These are phyloP conservation scores for Hyphodiscus sp. DNA, from an alignment of 2,329 filamentous ascomycete genomes.

Conservation along the genomic window DNA sequence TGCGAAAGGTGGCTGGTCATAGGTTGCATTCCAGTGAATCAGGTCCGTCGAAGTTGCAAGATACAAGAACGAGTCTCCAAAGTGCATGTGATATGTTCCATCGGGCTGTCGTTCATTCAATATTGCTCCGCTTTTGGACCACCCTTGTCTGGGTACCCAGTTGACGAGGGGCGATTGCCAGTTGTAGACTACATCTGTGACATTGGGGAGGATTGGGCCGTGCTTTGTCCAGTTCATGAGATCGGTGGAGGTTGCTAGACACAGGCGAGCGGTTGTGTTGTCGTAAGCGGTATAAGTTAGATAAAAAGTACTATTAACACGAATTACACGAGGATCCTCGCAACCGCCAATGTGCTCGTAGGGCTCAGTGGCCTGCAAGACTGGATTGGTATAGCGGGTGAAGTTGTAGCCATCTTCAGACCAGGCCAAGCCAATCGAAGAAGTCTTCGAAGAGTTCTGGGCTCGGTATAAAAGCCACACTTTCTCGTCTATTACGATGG, in stretches of 20 bases:
- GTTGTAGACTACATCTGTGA: slow-evolving; percentile 18
- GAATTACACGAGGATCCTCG: slow-evolving; percentile 33
- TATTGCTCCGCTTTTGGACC: slow-evolving; percentile 27
- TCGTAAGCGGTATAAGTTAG: slow-evolving; percentile 34
- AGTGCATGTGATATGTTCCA: slow-evolving; percentile 31
- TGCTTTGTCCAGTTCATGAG: slow-evolving; percentile 32
- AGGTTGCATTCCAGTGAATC: no score
- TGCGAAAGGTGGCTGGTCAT: no score
- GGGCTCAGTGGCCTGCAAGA: slow-evolving; percentile 29
- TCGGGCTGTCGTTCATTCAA: slow-evolving; percentile 26
- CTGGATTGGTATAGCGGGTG: slow-evolving; percentile 29
- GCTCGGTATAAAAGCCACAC: slow-evolving; percentile 33
- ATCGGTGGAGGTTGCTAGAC: slow-evolving; percentile 32
- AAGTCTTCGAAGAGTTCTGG: slow-evolving; percentile 29
- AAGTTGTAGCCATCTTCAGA: slow-evolving; percentile 32
- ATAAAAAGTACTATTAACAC: slow-evolving; percentile 33
- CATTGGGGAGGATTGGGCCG: slow-evolving; percentile 26
- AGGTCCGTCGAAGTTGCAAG: slow-evolving; percentile 25
- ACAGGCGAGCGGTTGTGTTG: slow-evolving; percentile 27
- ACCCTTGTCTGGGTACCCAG: slow-evolving; percentile 7
- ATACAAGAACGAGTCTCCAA: slow-evolving; percentile 30
- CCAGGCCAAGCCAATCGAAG: slow-evolving; percentile 33
- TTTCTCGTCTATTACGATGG: slow-evolving; percentile 26
- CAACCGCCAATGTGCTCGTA: slow-evolving; percentile 30
- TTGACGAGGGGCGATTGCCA: slow-evolving; percentile 17